These are phyloP conservation scores for Udeniomyces megalosporus DNA, from an alignment of 768 basidiomycete species.

Conservation along the genomic window DNA sequence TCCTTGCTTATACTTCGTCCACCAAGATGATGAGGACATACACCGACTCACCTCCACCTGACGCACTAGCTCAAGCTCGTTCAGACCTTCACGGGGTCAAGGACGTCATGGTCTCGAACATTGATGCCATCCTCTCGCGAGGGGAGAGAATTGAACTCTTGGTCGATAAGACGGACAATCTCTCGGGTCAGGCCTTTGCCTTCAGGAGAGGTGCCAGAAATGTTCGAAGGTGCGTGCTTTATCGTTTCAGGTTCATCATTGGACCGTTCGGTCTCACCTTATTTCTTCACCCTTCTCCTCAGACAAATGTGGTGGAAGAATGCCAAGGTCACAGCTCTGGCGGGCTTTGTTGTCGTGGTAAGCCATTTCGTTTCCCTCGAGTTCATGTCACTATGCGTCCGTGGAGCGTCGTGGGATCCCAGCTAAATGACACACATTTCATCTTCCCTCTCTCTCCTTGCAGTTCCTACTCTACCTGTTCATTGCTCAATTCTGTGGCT, in stretches of 20 bases:
- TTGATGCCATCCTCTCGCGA: conserved; percentile 81
- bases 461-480: conserved; percentile 63
- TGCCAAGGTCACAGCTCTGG: conserved; percentile 6
- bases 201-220: conserved; percentile 76
- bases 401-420: no score
- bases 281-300: no score
- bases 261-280: no score
- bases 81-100: conserved; percentile 54
- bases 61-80: conserved; percentile 80
- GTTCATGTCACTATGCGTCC: no score
- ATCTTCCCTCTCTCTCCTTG: not conserved
- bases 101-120: conserved; percentile 92
- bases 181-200: conserved; percentile 84
- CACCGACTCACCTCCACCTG: conserved; percentile 68
- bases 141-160: conserved; percentile 92
- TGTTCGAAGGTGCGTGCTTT: no score
- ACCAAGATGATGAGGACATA: conserved; percentile 64
- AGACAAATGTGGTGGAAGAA: conserved; percentile 38
- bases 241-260: no score
- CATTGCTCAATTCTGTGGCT: conserved; percentile 78
- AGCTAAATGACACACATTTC: no score
- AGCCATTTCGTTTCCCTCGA: not conserved
- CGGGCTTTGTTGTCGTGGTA: not conserved
- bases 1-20: conserved; percentile 25
- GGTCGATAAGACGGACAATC: conserved; percentile 90